Evolutionary conservation across 78 protist species (phyloP).

Genomic region (Andalucia godoyi): DNA sequence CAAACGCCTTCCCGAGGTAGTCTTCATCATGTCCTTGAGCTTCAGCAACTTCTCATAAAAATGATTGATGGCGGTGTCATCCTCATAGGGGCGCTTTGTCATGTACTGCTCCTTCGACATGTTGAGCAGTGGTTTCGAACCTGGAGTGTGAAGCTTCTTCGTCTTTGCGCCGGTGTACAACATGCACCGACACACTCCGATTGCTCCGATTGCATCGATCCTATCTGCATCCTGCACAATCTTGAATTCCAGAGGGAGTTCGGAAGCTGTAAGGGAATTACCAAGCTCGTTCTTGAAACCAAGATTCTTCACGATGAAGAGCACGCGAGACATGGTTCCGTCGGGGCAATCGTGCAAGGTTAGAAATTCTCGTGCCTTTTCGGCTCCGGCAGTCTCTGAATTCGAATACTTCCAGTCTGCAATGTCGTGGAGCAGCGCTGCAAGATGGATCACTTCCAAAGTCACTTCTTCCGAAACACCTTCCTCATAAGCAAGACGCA

Average conservation of each 20-base stretch:
- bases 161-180: background rate
- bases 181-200: background rate
- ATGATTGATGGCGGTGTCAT: conserved; percentile 24
- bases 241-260: conserved; percentile 4
- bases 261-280: background rate
- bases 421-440: conserved; percentile 54
- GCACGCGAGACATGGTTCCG: conserved; percentile 3
- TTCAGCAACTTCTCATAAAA: conserved; percentile 56
- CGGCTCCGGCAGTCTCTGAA: conserved; percentile 25
- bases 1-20: conserved; percentile 32
- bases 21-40: conserved; percentile 41
- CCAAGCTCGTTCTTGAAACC: conserved; percentile 49
- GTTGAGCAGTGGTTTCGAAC: background rate
- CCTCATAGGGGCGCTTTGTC: background rate
- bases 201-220: conserved; percentile 34
- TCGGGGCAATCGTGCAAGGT: conserved; percentile 6
- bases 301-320: conserved; percentile 18
- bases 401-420: conserved; percentile 46
- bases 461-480: background rate
- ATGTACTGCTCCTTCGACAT: conserved; percentile 35
- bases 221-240: conserved; percentile 62
- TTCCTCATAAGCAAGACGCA: background rate
- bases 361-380: conserved; percentile 13
- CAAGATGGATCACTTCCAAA: conserved; percentile 28
- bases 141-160: conserved; percentile 7